Base-by-base conservation (phyloP, 441 rosid genomes). In the Pelargonium myrrhifolium region DNA sequence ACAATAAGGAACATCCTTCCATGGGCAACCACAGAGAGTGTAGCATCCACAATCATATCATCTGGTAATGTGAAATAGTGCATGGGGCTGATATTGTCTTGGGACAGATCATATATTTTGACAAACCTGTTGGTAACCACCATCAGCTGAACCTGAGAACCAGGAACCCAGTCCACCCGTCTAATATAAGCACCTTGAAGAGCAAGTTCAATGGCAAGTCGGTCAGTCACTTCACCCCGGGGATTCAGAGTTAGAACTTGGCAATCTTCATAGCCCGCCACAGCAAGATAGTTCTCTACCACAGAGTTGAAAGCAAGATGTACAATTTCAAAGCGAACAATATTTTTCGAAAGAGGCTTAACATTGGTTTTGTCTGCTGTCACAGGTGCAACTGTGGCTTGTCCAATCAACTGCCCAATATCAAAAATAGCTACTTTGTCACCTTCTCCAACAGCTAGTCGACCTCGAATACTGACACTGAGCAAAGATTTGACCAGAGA, bases 381-480 rank as follows among this genome's bases (percentile, higher is more conserved):
- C 65, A 93, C 89, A 67, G 99, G 99, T 70, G 91, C 93, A 75
- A 86, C 73, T 65, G 96, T 84, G 76, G 98, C 89, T 79, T 93
- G 99, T 74, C 99, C 96, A 72, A 96, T 90, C 72, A 96, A 82
- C 83, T 88, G 97, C 69, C 95, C 97, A 84, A 82, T 92, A 83
- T 96, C 99, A 78, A 89, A 96, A 78, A 96, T 87, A 74, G 98
- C 89, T 72, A 96, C 99, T 84, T 89, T 96, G 80, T 96, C 99
- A 77, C 99, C 99, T 86, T 96, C 99, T 76, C 99, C 99, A 82
- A 96, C 99, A 77, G 98, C 99, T 75, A 96, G 96, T 78, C 95
- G 93, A 73, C 99, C 99, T 71, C 99, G 92, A 78, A 76, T 82
- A 80, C 88, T 89, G 67, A 93, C 96, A 81, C 97, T 93, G 65